Conservation (phyloP, 2,329 filamentous ascomycete genomes). For the Cladosporium halotolerans region DNA sequence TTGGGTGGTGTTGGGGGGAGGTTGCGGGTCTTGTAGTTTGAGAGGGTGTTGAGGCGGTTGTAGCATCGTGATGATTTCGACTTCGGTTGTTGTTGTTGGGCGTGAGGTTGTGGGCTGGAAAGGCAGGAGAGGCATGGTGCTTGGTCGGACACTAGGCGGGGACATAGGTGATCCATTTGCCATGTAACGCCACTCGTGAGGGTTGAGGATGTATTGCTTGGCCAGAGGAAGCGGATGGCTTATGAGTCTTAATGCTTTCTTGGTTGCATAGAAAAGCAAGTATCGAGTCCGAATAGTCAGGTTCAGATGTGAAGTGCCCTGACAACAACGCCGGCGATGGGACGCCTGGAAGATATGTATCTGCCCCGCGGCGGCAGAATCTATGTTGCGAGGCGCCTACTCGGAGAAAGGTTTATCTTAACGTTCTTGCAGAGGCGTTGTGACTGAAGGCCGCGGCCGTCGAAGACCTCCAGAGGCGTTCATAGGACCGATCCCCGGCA, state of each 20-base stretch:
- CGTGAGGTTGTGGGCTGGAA: conserved; percentile 11
- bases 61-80: conserved; percentile 1
- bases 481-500: not conserved
- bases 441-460: not conserved
- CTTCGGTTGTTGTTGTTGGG: not conserved
- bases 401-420: conserved; percentile 4
- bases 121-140: conserved; percentile 28
- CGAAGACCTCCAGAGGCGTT: not conserved
- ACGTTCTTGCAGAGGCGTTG: conserved; percentile 2
- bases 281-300: too few relatives aligned
- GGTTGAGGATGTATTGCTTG: too few relatives aligned
- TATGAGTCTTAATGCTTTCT: too few relatives aligned
- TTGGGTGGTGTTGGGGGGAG: not conserved
- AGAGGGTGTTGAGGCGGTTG: conserved; percentile 2
- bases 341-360: not conserved
- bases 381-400: not conserved
- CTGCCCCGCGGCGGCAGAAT: too few relatives aligned
- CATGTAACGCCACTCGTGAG: not conserved
- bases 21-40: not conserved
- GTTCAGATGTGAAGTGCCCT: too few relatives aligned
- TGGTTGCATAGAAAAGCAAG: too few relatives aligned
- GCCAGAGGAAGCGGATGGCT: too few relatives aligned
- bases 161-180: conserved; percentile 28
- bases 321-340: not conserved
- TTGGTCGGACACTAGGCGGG: conserved; percentile 21